These are phyloP conservation scores for Melaleuca alternifolia DNA, from an alignment of 345 rosid genomes.

Conservation along the genomic window DNA sequence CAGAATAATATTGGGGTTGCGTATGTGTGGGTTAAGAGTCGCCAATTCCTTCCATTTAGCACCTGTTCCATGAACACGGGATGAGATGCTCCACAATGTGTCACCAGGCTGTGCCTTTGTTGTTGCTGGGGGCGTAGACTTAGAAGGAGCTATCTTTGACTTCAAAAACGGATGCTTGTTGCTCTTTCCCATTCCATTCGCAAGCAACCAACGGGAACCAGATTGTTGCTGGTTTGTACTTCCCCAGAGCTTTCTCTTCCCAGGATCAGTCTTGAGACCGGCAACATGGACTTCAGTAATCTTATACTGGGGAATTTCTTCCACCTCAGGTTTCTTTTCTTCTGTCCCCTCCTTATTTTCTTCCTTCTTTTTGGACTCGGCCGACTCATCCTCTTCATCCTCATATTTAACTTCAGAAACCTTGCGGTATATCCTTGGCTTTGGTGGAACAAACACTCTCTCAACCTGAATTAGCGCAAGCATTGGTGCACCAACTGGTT, in stretches of 20 bases:
- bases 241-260: constrained; percentile 71
- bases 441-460: constrained; percentile 82
- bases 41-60: constrained; percentile 59
- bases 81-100: constrained; percentile 78
- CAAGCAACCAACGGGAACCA: constrained; percentile 87
- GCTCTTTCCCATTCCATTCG: constrained; percentile 93
- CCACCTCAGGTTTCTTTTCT: constrained; percentile 43
- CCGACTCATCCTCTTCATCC: constrained; percentile 33
- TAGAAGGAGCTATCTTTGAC: constrained; percentile 38
- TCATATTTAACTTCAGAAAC: constrained; percentile 46
- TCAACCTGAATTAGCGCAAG: constrained; percentile 93
- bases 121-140: constrained; percentile 21
- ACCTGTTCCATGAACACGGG: constrained; percentile 41
- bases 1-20: constrained; percentile 49
- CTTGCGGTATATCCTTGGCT: constrained; percentile 61
- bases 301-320: constrained; percentile 49
- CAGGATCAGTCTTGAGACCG: constrained; percentile 60
- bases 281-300: constrained; percentile 81
- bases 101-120: constrained; percentile 53
- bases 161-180: constrained; percentile 45
- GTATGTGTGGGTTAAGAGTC: constrained; percentile 28
- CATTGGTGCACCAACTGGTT: constrained; percentile 92
- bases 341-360: constrained; percentile 12
- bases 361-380: constrained; percentile 10
- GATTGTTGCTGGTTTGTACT: constrained; percentile 61